Evolutionary conservation across 2,329 filamentous ascomycete genomes (phyloP).

Genomic region (Falciphora oryzae): DNA sequence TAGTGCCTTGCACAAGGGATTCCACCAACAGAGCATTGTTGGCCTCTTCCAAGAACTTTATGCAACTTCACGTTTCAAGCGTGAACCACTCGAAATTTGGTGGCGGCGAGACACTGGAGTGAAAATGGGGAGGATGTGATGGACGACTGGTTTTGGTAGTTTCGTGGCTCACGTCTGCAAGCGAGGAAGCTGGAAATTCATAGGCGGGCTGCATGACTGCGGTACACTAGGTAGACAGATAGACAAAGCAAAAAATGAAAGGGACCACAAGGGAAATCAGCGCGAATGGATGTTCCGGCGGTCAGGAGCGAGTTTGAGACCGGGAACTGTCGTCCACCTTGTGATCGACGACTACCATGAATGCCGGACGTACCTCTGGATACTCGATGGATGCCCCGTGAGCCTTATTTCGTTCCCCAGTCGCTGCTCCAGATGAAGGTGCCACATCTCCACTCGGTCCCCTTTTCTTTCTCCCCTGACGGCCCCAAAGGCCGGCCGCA

Average conservation of each 20-base stretch:
- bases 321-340: no score
- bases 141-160: no score
- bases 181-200: no score
- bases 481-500: slow-evolving; percentile 72
- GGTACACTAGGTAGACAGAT: no score
- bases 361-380: neutral
- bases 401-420: slow-evolving; percentile 34
- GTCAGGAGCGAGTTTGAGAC: no score
- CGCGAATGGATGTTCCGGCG: no score
- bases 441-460: slow-evolving; percentile 78
- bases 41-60: neutral
- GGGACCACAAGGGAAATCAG: no score
- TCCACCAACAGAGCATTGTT: neutral
- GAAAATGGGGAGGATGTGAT: no score
- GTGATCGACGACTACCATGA: neutral
- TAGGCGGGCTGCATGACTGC: no score
- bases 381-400: no score
- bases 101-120: neutral
- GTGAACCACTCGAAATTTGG: neutral
- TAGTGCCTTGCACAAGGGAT: neutral
- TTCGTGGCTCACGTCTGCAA: no score
- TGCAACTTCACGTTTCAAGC: neutral
- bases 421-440: slow-evolving; percentile 73
- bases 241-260: no score
- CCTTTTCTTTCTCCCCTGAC: slow-evolving; percentile 75